Base-by-base conservation (phyloP, 1,284 basidiomycete genomes). In the Afroboletus lepidellus region DNA sequence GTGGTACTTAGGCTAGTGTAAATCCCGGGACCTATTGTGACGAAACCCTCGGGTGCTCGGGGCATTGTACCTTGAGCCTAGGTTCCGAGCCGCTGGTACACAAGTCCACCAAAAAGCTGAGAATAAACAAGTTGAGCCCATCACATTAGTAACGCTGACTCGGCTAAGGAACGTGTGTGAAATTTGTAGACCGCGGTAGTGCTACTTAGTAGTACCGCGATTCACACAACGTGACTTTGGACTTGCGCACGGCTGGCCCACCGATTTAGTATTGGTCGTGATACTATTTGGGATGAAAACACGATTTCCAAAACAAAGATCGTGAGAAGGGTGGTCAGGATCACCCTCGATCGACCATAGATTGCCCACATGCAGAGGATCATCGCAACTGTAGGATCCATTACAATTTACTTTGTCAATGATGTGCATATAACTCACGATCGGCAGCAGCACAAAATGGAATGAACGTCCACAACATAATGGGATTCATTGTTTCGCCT, bases 1-100 rank as follows among this genome's bases (percentile, higher is more conserved):
- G 41, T 20, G 12, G 12, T 23, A 18, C 16, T 8, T 20, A 55
- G 45, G 34, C 51, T 59, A 13, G 61, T 41, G 43, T 64, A 62
- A 8, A 65, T 53, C 20, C 65, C 65, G 43, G 47, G 53, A 37
- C 61, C 54, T 25, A 67, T 48, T 5, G 54, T 39, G 12, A 65
- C 39, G 33, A 65, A 69, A 18, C 63, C 61, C 46, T 32, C 8
- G 7, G 61, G 63, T 8, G 57, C 46, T 51, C 38, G 51, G 29
- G 59, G 46, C 59, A 64, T 62, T 13, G 25, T 48, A 16, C 20
- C 13, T 54, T 29, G 8, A 41, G 12, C 5, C 25, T 6, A 27
- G 25, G 9, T 27, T 27, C 25, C 5, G 11, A 12, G 29, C n/a
- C n/a, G n/a, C n/a, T n/a, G n/a, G n/a, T n/a, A n/a, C n/a, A n/a